Evolutionary conservation across 805 yeast genomes (phyloP).

Genomic region (Danielozyma ontarioensis): DNA sequence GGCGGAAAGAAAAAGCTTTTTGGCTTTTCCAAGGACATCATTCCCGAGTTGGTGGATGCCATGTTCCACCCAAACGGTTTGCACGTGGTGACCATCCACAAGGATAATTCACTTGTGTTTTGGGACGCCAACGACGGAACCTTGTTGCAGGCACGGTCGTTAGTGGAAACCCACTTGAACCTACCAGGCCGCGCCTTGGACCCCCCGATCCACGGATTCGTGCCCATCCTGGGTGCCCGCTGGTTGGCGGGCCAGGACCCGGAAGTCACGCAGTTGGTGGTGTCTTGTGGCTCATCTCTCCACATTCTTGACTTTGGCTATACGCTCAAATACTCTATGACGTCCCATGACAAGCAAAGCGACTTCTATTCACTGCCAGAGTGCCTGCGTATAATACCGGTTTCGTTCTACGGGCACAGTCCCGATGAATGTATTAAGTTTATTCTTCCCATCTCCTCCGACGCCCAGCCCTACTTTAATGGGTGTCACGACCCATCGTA

Average conservation of each 20-base stretch:
- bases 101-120: constrained; percentile 79
- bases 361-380: constrained; percentile 60
- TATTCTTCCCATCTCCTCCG: constrained; percentile 28
- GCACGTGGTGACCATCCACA: constrained; percentile 73
- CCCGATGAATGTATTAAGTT: constrained; percentile 20
- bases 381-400: constrained; percentile 25
- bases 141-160: constrained; percentile 66
- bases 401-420: constrained; percentile 16
- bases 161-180: constrained; percentile 63
- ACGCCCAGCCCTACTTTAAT: constrained; percentile 63
- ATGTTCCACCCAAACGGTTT: constrained; percentile 92
- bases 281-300: constrained; percentile 61
- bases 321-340: constrained; percentile 72
- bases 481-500: constrained; percentile 77
- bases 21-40: constrained; percentile 30
- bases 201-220: constrained; percentile 15
- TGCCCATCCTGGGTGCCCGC: constrained; percentile 47
- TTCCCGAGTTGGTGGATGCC: constrained; percentile 41
- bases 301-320: constrained; percentile 69
- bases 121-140: constrained; percentile 88
- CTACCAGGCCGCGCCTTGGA: constrained; percentile 34
- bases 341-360: constrained; percentile 81
- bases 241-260: constrained; percentile 85
- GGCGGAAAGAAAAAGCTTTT: constrained; percentile 39
- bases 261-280: constrained; percentile 67